Base-by-base conservation (phyloP, 306 rosid genomes). In the Vicia villosa region DNA sequence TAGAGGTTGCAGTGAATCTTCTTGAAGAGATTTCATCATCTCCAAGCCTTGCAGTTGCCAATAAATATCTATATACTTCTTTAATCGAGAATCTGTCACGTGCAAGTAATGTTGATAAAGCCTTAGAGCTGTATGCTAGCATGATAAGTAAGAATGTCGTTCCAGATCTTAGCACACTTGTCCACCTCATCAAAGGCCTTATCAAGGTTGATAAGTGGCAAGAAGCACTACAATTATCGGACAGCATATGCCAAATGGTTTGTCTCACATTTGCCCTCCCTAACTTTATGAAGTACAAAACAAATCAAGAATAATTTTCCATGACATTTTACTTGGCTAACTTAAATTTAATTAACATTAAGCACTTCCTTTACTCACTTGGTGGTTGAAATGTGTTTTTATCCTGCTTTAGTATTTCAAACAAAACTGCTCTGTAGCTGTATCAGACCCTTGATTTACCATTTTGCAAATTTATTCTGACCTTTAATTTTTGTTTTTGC, bases 221-320 rank as follows among this genome's bases (percentile, higher is more conserved):
- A 76, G 91, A 91, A 64, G 97, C 97, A 66, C 83, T 91, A 38
- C 88, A 88, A 70, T 74, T 91, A 64, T 76, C 83, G 3, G 87
- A 91, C 72, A 83, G 89, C 83, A 47, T 91, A 83, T 88, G 91
- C 65, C 89, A 85, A 72, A 91, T 86, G 97, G 97, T 91, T 77
- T 46, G 97, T 86, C 46, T 86, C 47, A 63, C 69, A 70, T 72
- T 79, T 64, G 42, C 69, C 36, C 77, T 73, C 71, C 77, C 70
- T 68, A 40, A 21, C 51, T 64, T 62, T 38, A 12, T 43, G 43
- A 50, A 49, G 41, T 61, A 47, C 65, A 24, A 32, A 49, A 76
- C 63, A 61, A 46, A 11, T 37, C 11, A 34, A 46, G 14, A 17
- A 17, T 17, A 26, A 36, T 76, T 61, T 78, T 64, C 21, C 52